A percentile compares a stretch with the other conserved stretches of the same genome.
Conservation (phyloP, 2,329 filamentous ascomycete genomes). For the Dryadomyces sulphureus region DNA sequence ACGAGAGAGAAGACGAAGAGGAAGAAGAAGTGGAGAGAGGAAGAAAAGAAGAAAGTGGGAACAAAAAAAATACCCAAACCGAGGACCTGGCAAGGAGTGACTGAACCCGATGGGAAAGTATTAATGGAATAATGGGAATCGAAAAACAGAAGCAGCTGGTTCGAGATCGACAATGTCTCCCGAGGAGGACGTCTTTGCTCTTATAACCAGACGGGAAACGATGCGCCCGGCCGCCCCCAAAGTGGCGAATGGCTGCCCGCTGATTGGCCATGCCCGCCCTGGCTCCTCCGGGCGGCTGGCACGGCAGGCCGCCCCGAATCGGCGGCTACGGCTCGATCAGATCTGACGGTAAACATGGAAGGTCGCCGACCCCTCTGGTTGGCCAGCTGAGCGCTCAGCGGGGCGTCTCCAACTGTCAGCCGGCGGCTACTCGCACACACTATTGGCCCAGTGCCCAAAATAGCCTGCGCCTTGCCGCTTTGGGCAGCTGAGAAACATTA, state of each 20-base stretch:
- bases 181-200: background rate
- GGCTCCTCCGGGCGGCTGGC: too few relatives aligned
- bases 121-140: background rate
- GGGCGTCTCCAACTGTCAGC: background rate
- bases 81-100: too few relatives aligned
- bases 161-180: background rate
- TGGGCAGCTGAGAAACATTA: background rate
- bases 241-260: too few relatives aligned
- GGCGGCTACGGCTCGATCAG: too few relatives aligned
- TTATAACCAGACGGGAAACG: slow-evolving; percentile 3
- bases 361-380: background rate
- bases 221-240: too few relatives aligned
- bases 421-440: background rate
- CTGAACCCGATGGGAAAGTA: background rate
- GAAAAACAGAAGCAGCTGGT: background rate
- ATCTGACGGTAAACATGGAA: too few relatives aligned
- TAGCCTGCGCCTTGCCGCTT: background rate
- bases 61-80: background rate
- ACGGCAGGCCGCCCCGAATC: too few relatives aligned
- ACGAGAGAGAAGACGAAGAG: background rate
- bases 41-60: background rate
- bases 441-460: background rate
- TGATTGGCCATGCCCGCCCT: too few relatives aligned
- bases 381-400: background rate
- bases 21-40: slow-evolving; percentile 2